Evolutionary conservation across 2,329 filamentous ascomycete genomes (phyloP), one percentile per base, ranked within the genome.

Genomic region (Pseudocercospora fuligena): DNA sequence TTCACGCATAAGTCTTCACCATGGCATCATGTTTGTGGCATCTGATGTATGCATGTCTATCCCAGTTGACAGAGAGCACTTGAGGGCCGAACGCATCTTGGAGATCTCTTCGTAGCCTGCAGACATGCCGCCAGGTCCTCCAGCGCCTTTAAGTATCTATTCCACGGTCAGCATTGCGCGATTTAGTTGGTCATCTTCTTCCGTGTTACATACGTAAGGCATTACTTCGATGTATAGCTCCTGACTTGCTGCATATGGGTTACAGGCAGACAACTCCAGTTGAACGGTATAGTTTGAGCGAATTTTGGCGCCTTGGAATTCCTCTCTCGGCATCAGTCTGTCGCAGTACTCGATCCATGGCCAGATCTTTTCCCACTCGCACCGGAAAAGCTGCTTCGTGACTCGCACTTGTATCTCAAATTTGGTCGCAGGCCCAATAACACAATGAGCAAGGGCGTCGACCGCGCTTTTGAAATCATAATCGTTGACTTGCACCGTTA

Each of bases 151-250:
- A 4, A 66, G 19, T 25, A 54, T 54, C 51, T 54, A 27, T 25
- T 2, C 21, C 11, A 54, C 4, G 14, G 51, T 54, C 51, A 54
- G 51, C 21, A 25, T 21, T 29, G 14, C 8, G 6, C 16, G 11
- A 29, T 54, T 49, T 11, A 8, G 1, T 14, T 29, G 21, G 25
- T 11, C 31, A 5, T 23, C 16, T 29, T 54, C 51, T 29, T 54
- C 5, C 14, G 36, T 3, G 36, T 40, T 1, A 54, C 51, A 25
- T 23, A 70, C 66, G 51, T 68, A 70, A 43, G 68, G 64, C 58
- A 66, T 60, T 5, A 62, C 65, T 27, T 70, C 68, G 43, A 68
- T 58, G 14, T 70, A 70, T 27, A 70, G 40, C 51, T 66, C 66
- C 46, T 68, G 64, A 9, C 63, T 61, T 12, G 68, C 68, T 12